Base-by-base conservation (phyloP, 73 alveolate genomes). In the Paramecium biaurelia region DNA sequence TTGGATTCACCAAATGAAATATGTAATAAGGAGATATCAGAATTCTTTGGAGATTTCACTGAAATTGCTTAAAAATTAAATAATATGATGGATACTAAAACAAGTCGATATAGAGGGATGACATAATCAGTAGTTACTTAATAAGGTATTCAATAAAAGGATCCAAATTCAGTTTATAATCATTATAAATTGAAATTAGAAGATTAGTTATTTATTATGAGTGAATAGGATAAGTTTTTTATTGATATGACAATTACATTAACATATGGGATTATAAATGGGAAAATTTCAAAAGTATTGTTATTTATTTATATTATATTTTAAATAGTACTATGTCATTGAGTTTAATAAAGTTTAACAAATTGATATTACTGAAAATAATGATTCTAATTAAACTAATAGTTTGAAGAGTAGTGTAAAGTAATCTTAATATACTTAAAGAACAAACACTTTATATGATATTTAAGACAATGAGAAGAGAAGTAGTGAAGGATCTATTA, bases 271-370 rank as follows among this genome's bases (percentile, higher is more conserved):
- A 47, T 79, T 4, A 24, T 79, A 18, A 32, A 79, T 79, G 90
- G 90, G 6, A 79, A 38, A 43, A 8, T 41, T n/a, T 79, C 90
- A 79, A 79, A 79, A 47, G 90, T 79, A 79, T 30, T 41, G 32
- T 79, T 79, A 79, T 79, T 30, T 30, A 63, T 11, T 30, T 63
- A 18, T 79, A 79, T 79, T 43, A 42, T 79, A 43, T 37, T 23
- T 79, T 30, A 38, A 72, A 72, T 72, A 79, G 90, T 79, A 24
- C 90, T 79, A 20, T 79, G 74, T 79, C 15, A 24, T 79, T 43
- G 90, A 79, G 56, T 79, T 79, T 26, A 79, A 41, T 34, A 79
- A 47, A 21, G 74, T 79, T 20, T 45, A 79, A 41, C 28, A 79
- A 47, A 32, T 30, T 30, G 74, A 79, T 24, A 34, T 32, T 9